Evolutionary conservation across 306 rosid species (phyloP).

Genomic region (Urtica urens): DNA sequence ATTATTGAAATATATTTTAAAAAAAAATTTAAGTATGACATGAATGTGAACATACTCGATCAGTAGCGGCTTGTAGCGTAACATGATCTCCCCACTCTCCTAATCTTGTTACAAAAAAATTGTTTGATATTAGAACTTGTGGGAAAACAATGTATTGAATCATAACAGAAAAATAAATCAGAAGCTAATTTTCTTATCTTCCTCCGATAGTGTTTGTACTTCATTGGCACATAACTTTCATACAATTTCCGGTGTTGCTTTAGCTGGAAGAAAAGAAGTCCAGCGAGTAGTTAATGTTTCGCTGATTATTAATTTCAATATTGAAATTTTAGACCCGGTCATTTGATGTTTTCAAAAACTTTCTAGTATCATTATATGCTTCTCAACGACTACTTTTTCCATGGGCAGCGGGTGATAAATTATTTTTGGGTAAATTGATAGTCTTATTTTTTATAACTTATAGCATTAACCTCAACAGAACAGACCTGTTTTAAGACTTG

Average conservation of each 20-base stretch:
- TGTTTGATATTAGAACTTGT: conserved; percentile 17
- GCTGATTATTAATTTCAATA: not conserved
- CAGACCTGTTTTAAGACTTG: conserved; percentile 88
- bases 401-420: no score
- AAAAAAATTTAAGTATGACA: not conserved
- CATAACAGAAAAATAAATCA: conserved; percentile 19
- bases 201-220: conserved; percentile 70
- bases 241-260: conserved; percentile 68
- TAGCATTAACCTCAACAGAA: conserved; percentile 10
- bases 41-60: conserved; percentile 48
- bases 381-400: not conserved
- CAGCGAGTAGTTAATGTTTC: not conserved
- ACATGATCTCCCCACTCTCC: conserved; percentile 99
- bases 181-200: conserved; percentile 76
- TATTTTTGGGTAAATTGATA: no score
- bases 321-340: not conserved
- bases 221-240: conserved; percentile 83
- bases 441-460: conserved; percentile 3
- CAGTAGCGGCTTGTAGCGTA: conserved; percentile 94
- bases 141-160: conserved; percentile 17
- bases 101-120: conserved; percentile 36
- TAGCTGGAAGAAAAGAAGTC: conserved; percentile 34
- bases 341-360: not conserved
- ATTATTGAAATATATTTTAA: not conserved
- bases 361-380: not conserved